Conservation (phyloP, 2,329 filamentous ascomycete genomes). For the Aspergillus floridensis region DNA sequence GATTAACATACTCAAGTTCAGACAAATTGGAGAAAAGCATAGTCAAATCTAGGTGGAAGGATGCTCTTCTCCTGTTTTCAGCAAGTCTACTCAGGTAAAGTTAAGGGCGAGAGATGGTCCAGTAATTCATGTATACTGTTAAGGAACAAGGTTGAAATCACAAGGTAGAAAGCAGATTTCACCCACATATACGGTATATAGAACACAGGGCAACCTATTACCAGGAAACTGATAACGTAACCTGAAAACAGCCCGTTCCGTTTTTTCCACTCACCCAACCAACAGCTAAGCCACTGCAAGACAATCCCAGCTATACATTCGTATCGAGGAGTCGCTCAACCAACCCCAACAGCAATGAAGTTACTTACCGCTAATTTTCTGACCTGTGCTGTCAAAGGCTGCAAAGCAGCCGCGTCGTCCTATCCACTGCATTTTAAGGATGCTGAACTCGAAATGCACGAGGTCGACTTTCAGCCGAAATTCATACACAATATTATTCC, state of each 20-base stretch:
- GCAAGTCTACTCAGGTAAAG: no score
- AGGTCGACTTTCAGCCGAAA: slow-evolving; percentile 74
- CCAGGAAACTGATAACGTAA: not conserved
- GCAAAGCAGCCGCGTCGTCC: slow-evolving; percentile 74
- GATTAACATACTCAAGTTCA: no score
- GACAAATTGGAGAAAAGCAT: no score
- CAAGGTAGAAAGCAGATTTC: no score
- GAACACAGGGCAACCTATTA: not conserved
- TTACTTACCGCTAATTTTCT: slow-evolving; percentile 94
- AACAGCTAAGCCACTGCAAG: not conserved
- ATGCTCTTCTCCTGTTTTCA: no score
- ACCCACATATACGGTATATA: no score
- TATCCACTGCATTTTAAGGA: slow-evolving; percentile 93
- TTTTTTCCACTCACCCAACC: not conserved
- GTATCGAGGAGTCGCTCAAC: not conserved
- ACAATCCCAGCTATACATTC: not conserved
- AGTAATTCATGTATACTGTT: no score
- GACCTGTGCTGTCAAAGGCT: slow-evolving; percentile 91
- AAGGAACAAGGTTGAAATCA: no score
- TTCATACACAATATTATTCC: slow-evolving; percentile 84
- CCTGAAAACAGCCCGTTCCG: not conserved
- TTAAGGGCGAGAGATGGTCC: no score
- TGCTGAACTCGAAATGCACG: slow-evolving; percentile 81
- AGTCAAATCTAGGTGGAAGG: no score
- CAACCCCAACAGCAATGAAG: slow-evolving; percentile 66